phyloP scores from a whole-genome alignment of 495 filamentous ascomycete genomes.

The Astrothelium macrocarpum region DNA sequence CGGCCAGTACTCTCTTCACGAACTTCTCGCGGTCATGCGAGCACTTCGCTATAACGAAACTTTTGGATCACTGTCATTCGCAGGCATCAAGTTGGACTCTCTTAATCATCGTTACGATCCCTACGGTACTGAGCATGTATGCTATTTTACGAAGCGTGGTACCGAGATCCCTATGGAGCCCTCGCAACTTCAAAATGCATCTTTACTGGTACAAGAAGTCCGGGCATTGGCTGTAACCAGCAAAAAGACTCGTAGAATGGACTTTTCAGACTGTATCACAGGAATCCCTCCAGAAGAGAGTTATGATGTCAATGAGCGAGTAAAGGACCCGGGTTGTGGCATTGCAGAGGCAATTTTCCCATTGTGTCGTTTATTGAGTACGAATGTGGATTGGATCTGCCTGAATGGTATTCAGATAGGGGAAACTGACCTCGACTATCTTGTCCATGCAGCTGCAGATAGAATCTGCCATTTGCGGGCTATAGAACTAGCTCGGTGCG shows the following conservation, averaged over 20 bases:
- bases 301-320: constrained; percentile 41
- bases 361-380: constrained; percentile 60
- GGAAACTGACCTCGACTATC: constrained; percentile 66
- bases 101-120: constrained; percentile 53
- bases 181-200: constrained; percentile 48
- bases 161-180: constrained; percentile 46
- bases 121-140: constrained; percentile 54
- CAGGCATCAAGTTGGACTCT: constrained; percentile 58
- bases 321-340: constrained; percentile 60
- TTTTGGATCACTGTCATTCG: constrained; percentile 78
- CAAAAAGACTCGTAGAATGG: constrained; percentile 49
- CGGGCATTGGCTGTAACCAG: constrained; percentile 62
- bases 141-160: constrained; percentile 48
- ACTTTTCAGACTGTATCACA: constrained; percentile 52
- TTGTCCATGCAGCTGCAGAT: constrained; percentile 57
- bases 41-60: constrained; percentile 86
- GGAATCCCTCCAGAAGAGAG: constrained; percentile 39
- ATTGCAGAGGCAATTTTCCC: constrained; percentile 73
- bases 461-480: constrained; percentile 58
- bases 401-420: constrained; percentile 77
- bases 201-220: constrained; percentile 62
- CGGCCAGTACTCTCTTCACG: constrained; percentile 56
- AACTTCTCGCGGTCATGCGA: constrained; percentile 77
- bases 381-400: constrained; percentile 69
- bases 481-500: constrained; percentile 74